Base-by-base conservation (phyloP, 1,284 basidiomycete species). In the Ustilago bromivora region DNA sequence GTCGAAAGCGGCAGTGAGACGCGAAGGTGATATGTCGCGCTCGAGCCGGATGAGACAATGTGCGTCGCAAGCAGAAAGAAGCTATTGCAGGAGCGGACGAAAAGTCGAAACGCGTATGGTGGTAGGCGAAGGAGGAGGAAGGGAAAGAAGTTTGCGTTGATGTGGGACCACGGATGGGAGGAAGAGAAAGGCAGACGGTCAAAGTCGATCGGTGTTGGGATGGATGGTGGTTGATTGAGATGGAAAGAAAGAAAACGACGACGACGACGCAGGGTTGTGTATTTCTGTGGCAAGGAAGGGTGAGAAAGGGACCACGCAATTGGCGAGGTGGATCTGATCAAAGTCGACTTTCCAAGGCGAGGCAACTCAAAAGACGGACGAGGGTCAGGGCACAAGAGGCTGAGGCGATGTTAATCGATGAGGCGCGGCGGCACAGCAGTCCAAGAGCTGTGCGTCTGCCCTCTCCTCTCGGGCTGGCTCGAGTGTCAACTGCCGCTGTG, bases 181-280 rank as follows among this genome's bases (percentile, higher is more conserved):
- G 19, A 57, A 12, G 53, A 52, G 36, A 54, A 73, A 73, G 71
- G 71, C 71, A 73, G 71, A 73, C n/a, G 52, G 36, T 35, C 56
- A 23, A 12, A 55, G 17, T 34, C 36, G 58, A 57, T 43, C 47
- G 53, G 13, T 23, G 55, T 31, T 23, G 2, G 13, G 43, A 13
- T 38, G 47, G 61, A 61, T 43, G 54, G 61, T 67, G 10, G 68
- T 58, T 46, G 52, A 10, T 49, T 12, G 49, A 13, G 49, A 4
- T 31, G 49, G 28, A 51, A 17, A 17, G 10, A 55, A 57, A 64
- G 69, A 19, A 10, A 57, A 64, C 11, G 49, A 40, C 40, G 62
- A 40, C 31, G 52, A 23, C 28, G 35, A 31, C 36, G 35, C 19
- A n/a, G 56, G 4, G 51, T 40, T 35, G 58, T 35, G 63, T 60